Conservation (phyloP, 2,329 filamentous ascomycete genomes). For the Chaetomium globosum region DNA sequence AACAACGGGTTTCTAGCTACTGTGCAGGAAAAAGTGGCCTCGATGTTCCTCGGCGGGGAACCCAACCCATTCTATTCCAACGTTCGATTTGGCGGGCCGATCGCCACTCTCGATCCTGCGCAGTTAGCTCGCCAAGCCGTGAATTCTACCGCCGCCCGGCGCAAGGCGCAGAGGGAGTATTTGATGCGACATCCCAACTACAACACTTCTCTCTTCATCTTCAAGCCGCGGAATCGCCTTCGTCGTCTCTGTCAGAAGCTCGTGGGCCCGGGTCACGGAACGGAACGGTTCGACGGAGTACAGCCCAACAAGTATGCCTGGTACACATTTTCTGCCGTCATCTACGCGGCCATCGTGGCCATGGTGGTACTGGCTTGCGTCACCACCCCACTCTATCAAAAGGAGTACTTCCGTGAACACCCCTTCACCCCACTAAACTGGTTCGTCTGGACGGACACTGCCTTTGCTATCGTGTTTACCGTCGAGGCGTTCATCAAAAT, state of each 20-base stretch:
- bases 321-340: conserved; percentile 91
- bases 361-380: conserved; percentile 98
- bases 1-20: conserved; percentile 62
- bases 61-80: conserved; percentile 95
- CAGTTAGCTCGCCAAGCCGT: conserved; percentile 91
- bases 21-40: conserved; percentile 63
- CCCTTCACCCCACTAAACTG: conserved; percentile 70
- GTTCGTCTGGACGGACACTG: conserved; percentile 93
- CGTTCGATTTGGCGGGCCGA: conserved; percentile 66
- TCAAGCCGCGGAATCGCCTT: conserved; percentile 75
- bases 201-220: conserved; percentile 89
- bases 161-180: conserved; percentile 88
- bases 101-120: conserved; percentile 79
- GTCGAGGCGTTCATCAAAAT: conserved; percentile 88
- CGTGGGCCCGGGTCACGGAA: conserved; percentile 87
- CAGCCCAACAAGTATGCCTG: conserved; percentile 86
- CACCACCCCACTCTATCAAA: conserved; percentile 92
- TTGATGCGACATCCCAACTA: conserved; percentile 83
- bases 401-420: conserved; percentile 70
- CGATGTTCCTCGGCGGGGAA: conserved; percentile 65
- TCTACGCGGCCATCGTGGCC: conserved; percentile 89
- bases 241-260: conserved; percentile 83
- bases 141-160: conserved; percentile 76
- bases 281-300: conserved; percentile 83
- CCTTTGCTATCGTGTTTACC: conserved; percentile 85